These are phyloP conservation scores for Ophiocordyceps camponoti-rufipedis DNA, from an alignment of 2,329 filamentous ascomycete species.

Conservation along the genomic window DNA sequence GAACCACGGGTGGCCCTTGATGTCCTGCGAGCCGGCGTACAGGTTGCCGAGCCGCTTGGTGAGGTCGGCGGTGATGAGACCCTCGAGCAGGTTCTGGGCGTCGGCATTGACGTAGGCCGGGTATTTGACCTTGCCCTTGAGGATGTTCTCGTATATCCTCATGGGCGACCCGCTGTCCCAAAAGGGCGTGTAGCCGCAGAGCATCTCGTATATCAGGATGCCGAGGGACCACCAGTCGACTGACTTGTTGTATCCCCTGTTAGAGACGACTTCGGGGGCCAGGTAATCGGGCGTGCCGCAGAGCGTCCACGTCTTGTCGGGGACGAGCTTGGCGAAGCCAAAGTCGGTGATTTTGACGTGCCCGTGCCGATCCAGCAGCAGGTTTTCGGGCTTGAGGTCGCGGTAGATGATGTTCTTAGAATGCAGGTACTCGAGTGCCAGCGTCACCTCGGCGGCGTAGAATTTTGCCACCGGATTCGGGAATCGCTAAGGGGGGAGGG, in stretches of 20 bases:
- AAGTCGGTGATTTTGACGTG: constrained; percentile 98
- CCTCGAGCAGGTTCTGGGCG: constrained; percentile 79
- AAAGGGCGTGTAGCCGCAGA: constrained; percentile 96
- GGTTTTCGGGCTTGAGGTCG: constrained; percentile 88
- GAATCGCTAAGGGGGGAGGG: constrained; percentile 50
- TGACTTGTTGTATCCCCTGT: constrained; percentile 98
- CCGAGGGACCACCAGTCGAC: constrained; percentile 99
- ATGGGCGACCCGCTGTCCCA: constrained; percentile 96
- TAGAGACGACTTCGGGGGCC: constrained; percentile 94
- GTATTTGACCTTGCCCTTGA: constrained; percentile 91
- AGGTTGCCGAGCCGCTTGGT: constrained; percentile 91
- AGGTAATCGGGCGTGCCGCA: constrained; percentile 97
- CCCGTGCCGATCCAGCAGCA: constrained; percentile 79
- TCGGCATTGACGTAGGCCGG: constrained; percentile 90
- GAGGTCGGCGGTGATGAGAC: constrained; percentile 83
- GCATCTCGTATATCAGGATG: constrained; percentile 98
- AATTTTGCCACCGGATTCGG: constrained; percentile 98
- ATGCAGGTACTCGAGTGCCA: constrained; percentile 91
- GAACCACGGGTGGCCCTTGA: constrained; percentile 95
- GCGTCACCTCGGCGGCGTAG: constrained; percentile 91
- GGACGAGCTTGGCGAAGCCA: constrained; percentile 93
- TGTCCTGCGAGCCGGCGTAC: constrained; percentile 75
- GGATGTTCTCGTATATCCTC: constrained; percentile 99
- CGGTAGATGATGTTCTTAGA: constrained; percentile 93
- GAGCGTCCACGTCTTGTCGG: constrained; percentile 97